Conservation (phyloP, 2,329 filamentous ascomycete species). For the Lecanicillium sp. region DNA sequence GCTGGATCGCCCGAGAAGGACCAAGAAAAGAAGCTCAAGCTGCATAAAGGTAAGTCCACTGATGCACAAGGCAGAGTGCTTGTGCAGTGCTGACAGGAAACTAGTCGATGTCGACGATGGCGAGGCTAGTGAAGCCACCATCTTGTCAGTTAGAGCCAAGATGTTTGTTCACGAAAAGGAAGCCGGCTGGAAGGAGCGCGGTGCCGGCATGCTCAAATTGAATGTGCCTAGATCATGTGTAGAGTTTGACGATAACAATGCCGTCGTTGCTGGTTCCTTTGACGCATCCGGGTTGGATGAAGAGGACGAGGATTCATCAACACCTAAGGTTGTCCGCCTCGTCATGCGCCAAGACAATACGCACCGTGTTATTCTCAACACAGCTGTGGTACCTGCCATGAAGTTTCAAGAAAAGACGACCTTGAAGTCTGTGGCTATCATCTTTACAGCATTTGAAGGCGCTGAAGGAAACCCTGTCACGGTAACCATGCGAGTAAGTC, state of each 20-base stretch:
- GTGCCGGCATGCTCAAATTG: constrained; percentile 75
- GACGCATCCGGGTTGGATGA: constrained; percentile 46
- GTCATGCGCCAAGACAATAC: constrained; percentile 90
- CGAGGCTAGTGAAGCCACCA: constrained; percentile 72
- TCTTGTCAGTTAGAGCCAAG: constrained; percentile 72
- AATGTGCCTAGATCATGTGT: constrained; percentile 60
- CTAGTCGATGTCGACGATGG: constrained; percentile 71
- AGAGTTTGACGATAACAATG: constrained; percentile 44
- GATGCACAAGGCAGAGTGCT: background rate
- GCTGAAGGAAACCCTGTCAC: constrained; percentile 46
- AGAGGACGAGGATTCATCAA: constrained; percentile 24
- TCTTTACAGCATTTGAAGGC: constrained; percentile 57
- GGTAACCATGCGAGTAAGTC: constrained; percentile 53
- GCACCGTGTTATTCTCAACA: constrained; percentile 80
- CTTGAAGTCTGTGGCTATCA: constrained; percentile 61
- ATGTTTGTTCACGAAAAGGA: constrained; percentile 71
- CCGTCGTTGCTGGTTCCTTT: constrained; percentile 44
- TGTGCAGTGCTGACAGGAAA: constrained; percentile 18
- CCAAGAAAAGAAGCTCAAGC: constrained; percentile 54
- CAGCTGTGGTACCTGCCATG: constrained; percentile 69
- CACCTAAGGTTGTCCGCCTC: constrained; percentile 53
- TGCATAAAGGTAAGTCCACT: constrained; percentile 58
- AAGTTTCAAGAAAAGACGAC: constrained; percentile 70
- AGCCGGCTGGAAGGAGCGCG: constrained; percentile 82
- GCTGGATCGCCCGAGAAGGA: constrained; percentile 42